Conservation (phyloP, 192 early-diverging fungal genomes). For the Coemansia umbellata region DNA sequence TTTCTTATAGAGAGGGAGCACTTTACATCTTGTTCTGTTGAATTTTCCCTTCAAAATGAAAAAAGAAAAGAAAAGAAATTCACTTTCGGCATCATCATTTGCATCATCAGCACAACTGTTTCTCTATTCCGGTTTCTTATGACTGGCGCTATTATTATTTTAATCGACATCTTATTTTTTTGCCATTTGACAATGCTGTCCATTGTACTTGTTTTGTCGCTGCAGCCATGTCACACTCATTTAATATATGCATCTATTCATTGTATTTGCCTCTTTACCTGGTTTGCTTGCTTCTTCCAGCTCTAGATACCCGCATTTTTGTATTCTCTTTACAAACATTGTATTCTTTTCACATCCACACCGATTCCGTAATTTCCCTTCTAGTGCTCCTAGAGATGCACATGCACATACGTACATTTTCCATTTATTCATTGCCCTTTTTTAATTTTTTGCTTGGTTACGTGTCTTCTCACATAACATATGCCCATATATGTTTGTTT, state of each 20-base stretch:
- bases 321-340: background rate
- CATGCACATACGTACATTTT: background rate
- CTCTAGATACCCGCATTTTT: background rate
- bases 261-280: background rate
- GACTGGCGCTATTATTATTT: background rate
- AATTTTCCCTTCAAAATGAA: too few species aligned
- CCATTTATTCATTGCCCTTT: background rate
- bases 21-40: too few species aligned
- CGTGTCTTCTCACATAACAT: background rate
- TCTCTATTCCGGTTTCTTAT: too few species aligned
- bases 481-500: background rate
- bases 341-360: too few species aligned
- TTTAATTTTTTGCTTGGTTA: background rate
- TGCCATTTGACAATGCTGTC: background rate
- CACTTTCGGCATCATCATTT: too few species aligned
- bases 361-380: background rate
- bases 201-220: constrained; percentile 1
- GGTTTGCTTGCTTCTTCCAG: background rate
- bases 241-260: constrained; percentile 16
- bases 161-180: background rate
- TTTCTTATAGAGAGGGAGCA: too few species aligned
- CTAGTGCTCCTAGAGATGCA: background rate
- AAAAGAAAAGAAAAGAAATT: too few species aligned
- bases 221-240: constrained; percentile 12
- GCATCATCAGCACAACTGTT: too few species aligned